phyloP scores from a whole-genome alignment of 73 alveolate species.

The Durusdinium trenchii region DNA sequence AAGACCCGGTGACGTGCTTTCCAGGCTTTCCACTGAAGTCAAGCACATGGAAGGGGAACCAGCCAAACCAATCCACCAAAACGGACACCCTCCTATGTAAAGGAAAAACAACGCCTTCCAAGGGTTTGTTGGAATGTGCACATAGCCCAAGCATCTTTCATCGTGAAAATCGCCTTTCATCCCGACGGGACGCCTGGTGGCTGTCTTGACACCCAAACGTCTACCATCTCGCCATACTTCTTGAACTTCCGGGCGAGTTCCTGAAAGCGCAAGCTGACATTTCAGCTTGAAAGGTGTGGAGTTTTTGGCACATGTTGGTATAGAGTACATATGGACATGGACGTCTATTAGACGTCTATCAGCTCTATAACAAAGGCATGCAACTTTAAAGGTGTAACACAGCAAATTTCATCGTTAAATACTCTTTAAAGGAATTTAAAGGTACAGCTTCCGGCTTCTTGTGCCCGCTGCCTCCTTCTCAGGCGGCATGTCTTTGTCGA shows the following conservation, averaged over 20 bases:
- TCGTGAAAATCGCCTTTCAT: not conserved
- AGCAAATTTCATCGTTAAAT: not conserved
- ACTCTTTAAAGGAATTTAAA: not conserved
- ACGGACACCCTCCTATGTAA: too few species aligned
- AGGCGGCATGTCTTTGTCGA: constrained; percentile 74
- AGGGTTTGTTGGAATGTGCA: too few species aligned
- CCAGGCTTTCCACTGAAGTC: not conserved
- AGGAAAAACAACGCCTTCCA: not conserved
- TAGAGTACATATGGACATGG: too few species aligned
- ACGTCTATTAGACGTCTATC: not conserved
- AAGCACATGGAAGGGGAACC: not conserved
- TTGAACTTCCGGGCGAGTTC: constrained; percentile 79
- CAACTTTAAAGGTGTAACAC: too few species aligned
- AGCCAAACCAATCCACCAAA: too few species aligned
- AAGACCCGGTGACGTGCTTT: not conserved
- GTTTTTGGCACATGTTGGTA: too few species aligned
- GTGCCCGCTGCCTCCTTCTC: constrained; percentile 52
- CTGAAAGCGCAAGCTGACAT: too few species aligned
- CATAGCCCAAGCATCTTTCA: not conserved
- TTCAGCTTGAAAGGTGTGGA: too few species aligned
- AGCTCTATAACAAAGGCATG: not conserved
- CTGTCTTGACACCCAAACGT: constrained; percentile 80
- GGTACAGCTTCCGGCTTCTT: not conserved
- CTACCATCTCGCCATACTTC: constrained; percentile 85
- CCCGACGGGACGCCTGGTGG: constrained; percentile 55